Percentiles rank a stretch among this genome's conserved stretches.
Conservation (phyloP, 352 stramenopile genomes). For the Thalassiosira gravida region DNA sequence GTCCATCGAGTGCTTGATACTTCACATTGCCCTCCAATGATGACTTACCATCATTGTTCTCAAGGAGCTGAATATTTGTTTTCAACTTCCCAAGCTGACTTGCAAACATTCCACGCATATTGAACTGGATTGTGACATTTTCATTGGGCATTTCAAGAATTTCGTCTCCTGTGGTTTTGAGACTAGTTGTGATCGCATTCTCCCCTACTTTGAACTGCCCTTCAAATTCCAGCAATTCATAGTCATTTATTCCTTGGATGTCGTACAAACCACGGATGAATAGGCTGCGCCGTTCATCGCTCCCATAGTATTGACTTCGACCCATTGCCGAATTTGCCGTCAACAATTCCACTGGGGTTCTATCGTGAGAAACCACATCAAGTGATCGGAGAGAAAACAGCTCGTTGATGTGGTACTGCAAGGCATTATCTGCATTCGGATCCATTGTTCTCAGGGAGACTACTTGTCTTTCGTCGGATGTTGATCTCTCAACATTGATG, state of each 20-base stretch:
- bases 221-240: constrained; percentile 72
- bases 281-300: constrained; percentile 78
- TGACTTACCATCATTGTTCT: constrained; percentile 90
- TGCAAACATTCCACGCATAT: constrained; percentile 91
- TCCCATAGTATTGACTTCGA: constrained; percentile 91
- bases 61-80: constrained; percentile 88
- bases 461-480: constrained; percentile 28
- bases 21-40: constrained; percentile 15
- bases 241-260: constrained; percentile 90
- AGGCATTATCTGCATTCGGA: constrained; percentile 85
- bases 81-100: constrained; percentile 89
- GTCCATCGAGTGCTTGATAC: constrained; percentile 52
- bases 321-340: constrained; percentile 89
- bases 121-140: constrained; percentile 89
- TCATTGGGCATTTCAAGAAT: constrained; percentile 92
- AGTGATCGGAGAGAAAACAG: constrained; percentile 71
- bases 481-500: constrained; percentile 77
- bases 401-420: constrained; percentile 78
- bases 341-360: constrained; percentile 81
- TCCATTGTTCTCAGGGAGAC: constrained; percentile 75
- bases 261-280: constrained; percentile 87
- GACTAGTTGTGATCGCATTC: constrained; percentile 79
- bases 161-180: constrained; percentile 90
- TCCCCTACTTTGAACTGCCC: constrained; percentile 53
- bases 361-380: constrained; percentile 62